These are phyloP conservation scores for Xerocomellus intermedius DNA, from an alignment of 768 basidiomycete genomes.

Conservation along the genomic window DNA sequence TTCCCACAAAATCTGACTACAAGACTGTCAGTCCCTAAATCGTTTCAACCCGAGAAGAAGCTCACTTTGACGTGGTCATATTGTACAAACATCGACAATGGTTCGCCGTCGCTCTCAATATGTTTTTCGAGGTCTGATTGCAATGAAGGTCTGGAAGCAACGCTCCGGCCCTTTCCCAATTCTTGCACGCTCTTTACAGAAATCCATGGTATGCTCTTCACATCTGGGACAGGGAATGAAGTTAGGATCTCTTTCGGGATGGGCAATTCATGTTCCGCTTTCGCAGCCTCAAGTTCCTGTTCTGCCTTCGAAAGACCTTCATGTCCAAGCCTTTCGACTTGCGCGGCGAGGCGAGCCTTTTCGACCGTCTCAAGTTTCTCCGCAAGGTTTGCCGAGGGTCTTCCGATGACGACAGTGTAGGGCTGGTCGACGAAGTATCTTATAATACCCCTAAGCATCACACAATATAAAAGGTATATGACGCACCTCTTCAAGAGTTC, in stretches of 20 bases:
- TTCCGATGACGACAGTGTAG: conserved; percentile 76
- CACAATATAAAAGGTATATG: conserved; percentile 2
- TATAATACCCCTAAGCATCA: conserved; percentile 9
- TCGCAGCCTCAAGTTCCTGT: conserved; percentile 72
- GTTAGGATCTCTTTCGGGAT: conserved; percentile 82
- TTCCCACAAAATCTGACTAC: conserved; percentile 89
- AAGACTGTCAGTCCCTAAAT: neutral
- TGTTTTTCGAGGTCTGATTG: conserved; percentile 54
- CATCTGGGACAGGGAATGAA: conserved; percentile 87
- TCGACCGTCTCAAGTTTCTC: conserved; percentile 80
- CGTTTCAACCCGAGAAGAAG: neutral
- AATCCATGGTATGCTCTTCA: conserved; percentile 91
- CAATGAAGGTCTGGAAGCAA: conserved; percentile 27
- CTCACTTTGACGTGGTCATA: conserved; percentile 89
- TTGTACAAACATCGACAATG: conserved; percentile 85
- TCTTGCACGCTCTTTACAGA: conserved; percentile 70
- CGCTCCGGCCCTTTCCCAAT: conserved; percentile 47
- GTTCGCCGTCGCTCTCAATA: conserved; percentile 63
- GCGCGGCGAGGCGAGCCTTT: conserved; percentile 69
- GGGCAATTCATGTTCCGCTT: conserved; percentile 78
- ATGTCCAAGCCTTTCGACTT: conserved; percentile 69
- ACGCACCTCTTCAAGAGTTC: conserved; percentile 69
- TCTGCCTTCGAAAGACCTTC: conserved; percentile 75
- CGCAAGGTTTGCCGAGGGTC: conserved; percentile 82
- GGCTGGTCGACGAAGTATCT: conserved; percentile 81